Base-by-base conservation (phyloP, 352 stramenopile species). In the Phytophthora ohioensis region DNA sequence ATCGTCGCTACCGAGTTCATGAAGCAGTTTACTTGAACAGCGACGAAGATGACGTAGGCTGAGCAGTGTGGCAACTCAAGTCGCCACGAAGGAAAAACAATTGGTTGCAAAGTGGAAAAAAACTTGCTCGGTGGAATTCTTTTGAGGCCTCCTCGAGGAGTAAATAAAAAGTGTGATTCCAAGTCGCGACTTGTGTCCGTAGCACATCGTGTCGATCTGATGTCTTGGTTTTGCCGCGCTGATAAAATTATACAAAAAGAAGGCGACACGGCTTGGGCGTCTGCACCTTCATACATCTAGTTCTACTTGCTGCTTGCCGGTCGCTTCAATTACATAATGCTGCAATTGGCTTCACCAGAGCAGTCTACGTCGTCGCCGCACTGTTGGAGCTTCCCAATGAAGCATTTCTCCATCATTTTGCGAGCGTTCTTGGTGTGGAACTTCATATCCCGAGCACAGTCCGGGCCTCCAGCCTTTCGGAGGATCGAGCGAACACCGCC, bases 1-100 rank as follows among this genome's bases (percentile, higher is more conserved):
- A 96, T 97, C 57, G 95, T 99, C 57, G 95, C 96, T 0, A 93
- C 86, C 17, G 91, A 98, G 81, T 99, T 98, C 79, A 98, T 99
- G 92, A 95, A 97, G 80, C 88, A 97, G 66, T 98, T 98, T 63
- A 91, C 82, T 35, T 94, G 56, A 77, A 30, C 36, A 32, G 30
- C 21, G 21, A 27, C 21, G 21, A 27, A 27, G 21, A 27, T 27
- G 35, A 48, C 9, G 31, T 34, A 41, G 10, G 15, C 42, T 48
- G 42, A 48, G 42, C 13, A 48, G 10, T 46, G 39, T 21, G 17
- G 17, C 17, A 21, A 21, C 17, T 21, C 17, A 21, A 1, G 17
- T 21, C 17, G 17, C 17, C 17, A 21, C 17, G 17, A 21, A 21
- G 17, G 17, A 21, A 21, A 21, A 21, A 21, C 17, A 21, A 21